A percentile compares a stretch with the other conserved stretches of the same genome.
phyloP scores from a whole-genome alignment of 495 filamentous ascomycete species.

The Podospora comata region DNA sequence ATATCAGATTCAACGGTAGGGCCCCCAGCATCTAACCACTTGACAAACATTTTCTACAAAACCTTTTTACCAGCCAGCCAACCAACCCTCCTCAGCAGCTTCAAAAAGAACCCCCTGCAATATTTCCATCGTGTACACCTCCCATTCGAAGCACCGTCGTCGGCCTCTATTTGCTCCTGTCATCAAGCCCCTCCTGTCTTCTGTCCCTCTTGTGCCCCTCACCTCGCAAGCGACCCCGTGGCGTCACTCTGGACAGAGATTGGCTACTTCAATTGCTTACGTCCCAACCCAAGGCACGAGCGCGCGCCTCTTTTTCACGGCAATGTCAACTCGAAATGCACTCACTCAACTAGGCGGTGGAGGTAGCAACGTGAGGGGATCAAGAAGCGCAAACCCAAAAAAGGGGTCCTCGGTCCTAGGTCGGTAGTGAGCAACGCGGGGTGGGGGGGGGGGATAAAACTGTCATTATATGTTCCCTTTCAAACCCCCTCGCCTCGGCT shows the following conservation, averaged over 20 bases:
- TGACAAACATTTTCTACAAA: no score
- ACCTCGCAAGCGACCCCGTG: slow-evolving; percentile 3
- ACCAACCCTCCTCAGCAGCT: no score
- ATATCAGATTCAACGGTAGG: no score
- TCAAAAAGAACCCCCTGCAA: background rate
- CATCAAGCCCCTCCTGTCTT: background rate
- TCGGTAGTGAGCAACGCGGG: background rate
- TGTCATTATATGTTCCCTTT: background rate
- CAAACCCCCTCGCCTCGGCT: no score
- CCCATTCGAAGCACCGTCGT: background rate
- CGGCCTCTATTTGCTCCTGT: background rate
- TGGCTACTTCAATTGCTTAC: background rate
- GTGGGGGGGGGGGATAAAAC: no score
- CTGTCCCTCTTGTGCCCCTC: background rate
- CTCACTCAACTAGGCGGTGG: background rate
- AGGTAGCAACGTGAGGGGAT: background rate
- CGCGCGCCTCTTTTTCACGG: background rate
- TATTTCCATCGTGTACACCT: background rate
- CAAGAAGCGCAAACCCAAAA: background rate
- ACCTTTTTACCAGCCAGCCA: no score
- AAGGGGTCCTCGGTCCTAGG: background rate
- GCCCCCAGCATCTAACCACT: no score
- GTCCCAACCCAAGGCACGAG: background rate
- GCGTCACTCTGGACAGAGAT: background rate
- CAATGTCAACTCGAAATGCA: background rate